phyloP scores from a whole-genome alignment of 495 filamentous ascomycete species.

The Lasiosphaeriaceae sp. region DNA sequence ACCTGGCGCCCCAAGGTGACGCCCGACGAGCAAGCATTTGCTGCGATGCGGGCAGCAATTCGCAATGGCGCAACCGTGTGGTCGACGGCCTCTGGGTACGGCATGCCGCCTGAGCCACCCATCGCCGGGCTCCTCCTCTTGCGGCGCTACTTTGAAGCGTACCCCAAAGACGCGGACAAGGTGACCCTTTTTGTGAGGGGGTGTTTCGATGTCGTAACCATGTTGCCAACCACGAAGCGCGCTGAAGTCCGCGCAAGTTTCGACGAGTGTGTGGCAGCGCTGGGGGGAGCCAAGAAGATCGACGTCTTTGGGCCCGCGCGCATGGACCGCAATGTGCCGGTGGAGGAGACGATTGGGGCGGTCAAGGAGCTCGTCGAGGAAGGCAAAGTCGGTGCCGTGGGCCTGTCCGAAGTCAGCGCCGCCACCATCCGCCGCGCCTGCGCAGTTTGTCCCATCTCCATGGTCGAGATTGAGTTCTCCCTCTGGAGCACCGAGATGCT shows the following conservation, averaged over 20 bases:
- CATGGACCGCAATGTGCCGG: slow-evolving; percentile 52
- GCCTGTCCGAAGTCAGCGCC: slow-evolving; percentile 61
- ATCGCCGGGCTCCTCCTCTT: slow-evolving; percentile 47
- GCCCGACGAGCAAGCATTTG: slow-evolving; percentile 55
- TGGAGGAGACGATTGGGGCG: slow-evolving; percentile 32
- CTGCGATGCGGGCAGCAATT: slow-evolving; percentile 58
- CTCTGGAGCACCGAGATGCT: slow-evolving; percentile 61
- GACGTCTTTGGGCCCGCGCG: slow-evolving; percentile 71
- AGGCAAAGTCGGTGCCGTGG: slow-evolving; percentile 66
- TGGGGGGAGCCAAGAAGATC: slow-evolving; percentile 64
- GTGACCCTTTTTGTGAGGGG: slow-evolving; percentile 61
- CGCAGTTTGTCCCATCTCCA: slow-evolving; percentile 58
- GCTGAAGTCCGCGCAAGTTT: slow-evolving; percentile 56
- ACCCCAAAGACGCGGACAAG: slow-evolving; percentile 58
- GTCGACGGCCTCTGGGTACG: slow-evolving; percentile 64
- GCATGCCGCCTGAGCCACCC: slow-evolving; percentile 10
- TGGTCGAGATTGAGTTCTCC: slow-evolving; percentile 71
- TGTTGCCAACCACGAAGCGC: slow-evolving; percentile 40
- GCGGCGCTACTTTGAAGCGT: slow-evolving; percentile 54
- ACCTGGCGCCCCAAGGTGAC: slow-evolving; percentile 53
- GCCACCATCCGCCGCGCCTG: slow-evolving; percentile 62
- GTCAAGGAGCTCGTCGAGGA: slow-evolving; percentile 48
- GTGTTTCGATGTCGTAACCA: slow-evolving; percentile 21
- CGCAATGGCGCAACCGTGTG: slow-evolving; percentile 58
- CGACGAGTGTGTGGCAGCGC: slow-evolving; percentile 55